Evolutionary conservation across 1,284 basidiomycete genomes (phyloP).

Genomic region (Papiliotrema fonsecae): DNA sequence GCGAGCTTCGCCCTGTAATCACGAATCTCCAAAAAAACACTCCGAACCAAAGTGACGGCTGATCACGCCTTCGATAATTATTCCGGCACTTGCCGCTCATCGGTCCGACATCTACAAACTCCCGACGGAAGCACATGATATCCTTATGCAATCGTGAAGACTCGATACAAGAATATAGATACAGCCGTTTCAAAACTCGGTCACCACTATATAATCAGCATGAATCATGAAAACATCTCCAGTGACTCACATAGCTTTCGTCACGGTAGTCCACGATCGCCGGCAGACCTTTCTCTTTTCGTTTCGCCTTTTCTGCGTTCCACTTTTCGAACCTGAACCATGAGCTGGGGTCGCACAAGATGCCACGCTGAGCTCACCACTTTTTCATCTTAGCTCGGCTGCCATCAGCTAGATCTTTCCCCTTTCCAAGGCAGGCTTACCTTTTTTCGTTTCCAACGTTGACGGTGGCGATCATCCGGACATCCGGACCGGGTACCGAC

Average conservation of each 20-base stretch:
- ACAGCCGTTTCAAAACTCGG: too few species aligned
- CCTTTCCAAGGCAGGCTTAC: conserved; percentile 13
- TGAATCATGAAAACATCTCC: too few species aligned
- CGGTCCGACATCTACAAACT: too few species aligned
- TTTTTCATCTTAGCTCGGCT: conserved; percentile 73
- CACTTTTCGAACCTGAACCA: conserved; percentile 67
- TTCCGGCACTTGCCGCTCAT: too few species aligned
- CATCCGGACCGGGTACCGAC: conserved; percentile 64
- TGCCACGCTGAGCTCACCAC: conserved; percentile 44
- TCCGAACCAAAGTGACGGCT: too few species aligned
- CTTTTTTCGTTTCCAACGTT: conserved; percentile 77
- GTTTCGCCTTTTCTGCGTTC: conserved; percentile 70
- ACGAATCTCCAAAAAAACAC: too few species aligned
- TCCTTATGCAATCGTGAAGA: too few species aligned
- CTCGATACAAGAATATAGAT: too few species aligned
- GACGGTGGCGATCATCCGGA: conserved; percentile 85
- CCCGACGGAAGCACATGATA: too few species aligned
- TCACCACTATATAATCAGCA: too few species aligned
- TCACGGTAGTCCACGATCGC: conserved; percentile 57
- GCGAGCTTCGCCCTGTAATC: too few species aligned
- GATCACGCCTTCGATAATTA: too few species aligned
- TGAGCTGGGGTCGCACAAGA: neutral
- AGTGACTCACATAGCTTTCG: conserved; percentile 44
- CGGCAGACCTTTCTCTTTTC: conserved; percentile 50
- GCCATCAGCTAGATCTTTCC: neutral